Evolutionary conservation across 73 alveolate species (phyloP), one percentile per base, ranked within the genome.

Genomic region (Uronychia binucleata): DNA sequence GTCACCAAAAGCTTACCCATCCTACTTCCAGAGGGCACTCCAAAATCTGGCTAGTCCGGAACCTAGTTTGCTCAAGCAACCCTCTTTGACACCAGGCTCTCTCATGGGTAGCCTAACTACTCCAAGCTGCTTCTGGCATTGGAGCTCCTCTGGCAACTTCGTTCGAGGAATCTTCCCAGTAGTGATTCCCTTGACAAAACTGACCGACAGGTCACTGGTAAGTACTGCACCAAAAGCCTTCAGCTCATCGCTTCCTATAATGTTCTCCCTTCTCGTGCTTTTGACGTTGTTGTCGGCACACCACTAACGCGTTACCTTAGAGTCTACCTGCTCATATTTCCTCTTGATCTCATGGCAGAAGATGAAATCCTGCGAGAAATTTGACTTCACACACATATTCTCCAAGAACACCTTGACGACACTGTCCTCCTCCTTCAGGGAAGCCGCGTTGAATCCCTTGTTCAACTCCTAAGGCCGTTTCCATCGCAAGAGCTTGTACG

Each of bases 71-170:
- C 19, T 46, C n/a, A 5, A 46, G 19, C 67, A 46, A 46, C 67
- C 67, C 5, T 46, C 19, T 46, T 46, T 46, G 67, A 11, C 75
- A 0, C 46, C 33, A 1, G 31, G 31, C 1, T 79, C 46, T 58
- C 59, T 81, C n/a, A n/a, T n/a, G 27, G 88, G 88, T 28, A 81
- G 57, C 31, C 88, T 58, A 30, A 81, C 75, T 25, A 81, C 30
- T 58, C 88, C 88, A 58, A 30, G 34, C 11, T 74, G 31, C 27
- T 5, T 58, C 1, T 33, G 0, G 78, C 26, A 13, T 67, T 30
- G 5, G n/a, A 11, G 19, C 19, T 46, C 67, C 5, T 5, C n/a
- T 46, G 67, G 67, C 5, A 46, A 19, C 67, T 11, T 46, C n/a
- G 78, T 26, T 13, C 19, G 5, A 11, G 67, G 67, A 46, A 28